Conservation (phyloP, 768 basidiomycete species). For the Hydnomerulius pinastri region DNA sequence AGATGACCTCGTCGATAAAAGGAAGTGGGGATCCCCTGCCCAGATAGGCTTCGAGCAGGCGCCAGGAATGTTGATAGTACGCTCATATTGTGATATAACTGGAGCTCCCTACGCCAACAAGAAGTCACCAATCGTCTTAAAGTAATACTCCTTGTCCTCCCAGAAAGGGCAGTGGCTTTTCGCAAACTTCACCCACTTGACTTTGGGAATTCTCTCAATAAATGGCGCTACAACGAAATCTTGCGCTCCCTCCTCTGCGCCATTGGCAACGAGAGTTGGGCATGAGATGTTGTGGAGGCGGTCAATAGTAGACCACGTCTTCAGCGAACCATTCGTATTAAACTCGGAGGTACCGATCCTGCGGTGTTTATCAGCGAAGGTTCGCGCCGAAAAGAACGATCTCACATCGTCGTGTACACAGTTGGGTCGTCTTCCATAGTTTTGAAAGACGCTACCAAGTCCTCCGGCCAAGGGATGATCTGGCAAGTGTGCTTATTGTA, state of each 20-base stretch:
- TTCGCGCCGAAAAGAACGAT: background rate
- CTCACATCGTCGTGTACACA: conserved; percentile 37
- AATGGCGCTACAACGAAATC: conserved; percentile 37
- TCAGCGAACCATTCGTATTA: conserved; percentile 41
- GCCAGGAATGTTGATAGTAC: background rate
- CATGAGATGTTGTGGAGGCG: conserved; percentile 41
- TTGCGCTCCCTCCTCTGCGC: conserved; percentile 39
- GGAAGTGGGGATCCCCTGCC: too few species aligned
- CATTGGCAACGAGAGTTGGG: conserved; percentile 42
- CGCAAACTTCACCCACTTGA: conserved; percentile 38
- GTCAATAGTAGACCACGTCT: conserved; percentile 49
- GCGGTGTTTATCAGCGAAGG: background rate
- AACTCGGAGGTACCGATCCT: conserved; percentile 36
- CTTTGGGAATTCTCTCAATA: conserved; percentile 32
- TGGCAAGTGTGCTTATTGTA: conserved; percentile 37
- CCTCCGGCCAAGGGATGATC: conserved; percentile 36
- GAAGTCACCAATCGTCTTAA: conserved; percentile 14
- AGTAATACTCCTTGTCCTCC: conserved; percentile 24
- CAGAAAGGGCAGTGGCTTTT: conserved; percentile 27
- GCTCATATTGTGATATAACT: too few species aligned
- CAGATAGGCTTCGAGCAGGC: too few species aligned
- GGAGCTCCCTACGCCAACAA: conserved; percentile 6
- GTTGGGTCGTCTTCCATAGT: conserved; percentile 31
- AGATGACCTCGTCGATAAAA: too few species aligned
- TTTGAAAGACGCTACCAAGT: conserved; percentile 27